These are phyloP conservation scores for Boletus patriciae DNA, from an alignment of 768 basidiomycete genomes.

Conservation along the genomic window DNA sequence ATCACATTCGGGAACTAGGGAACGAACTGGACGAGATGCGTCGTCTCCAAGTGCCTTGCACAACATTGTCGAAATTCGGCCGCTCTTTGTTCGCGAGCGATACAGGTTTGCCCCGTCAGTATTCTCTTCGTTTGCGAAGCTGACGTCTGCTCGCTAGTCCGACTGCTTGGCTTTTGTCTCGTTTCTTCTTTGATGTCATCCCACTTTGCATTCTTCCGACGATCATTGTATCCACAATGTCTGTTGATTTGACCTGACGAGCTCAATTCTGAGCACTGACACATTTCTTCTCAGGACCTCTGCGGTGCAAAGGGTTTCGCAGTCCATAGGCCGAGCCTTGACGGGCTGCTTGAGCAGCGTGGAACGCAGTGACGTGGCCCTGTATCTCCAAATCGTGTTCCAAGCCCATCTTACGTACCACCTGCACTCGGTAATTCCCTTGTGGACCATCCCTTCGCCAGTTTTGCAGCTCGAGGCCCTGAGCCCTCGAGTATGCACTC, in stretches of 20 bases:
- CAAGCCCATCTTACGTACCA: slow-evolving; percentile 7
- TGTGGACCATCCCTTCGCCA: slow-evolving; percentile 8
- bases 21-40: slow-evolving; percentile 29
- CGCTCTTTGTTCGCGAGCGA: slow-evolving; percentile 88
- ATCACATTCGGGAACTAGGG: slow-evolving; percentile 39
- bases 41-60: slow-evolving; percentile 87
- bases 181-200: slow-evolving; percentile 85
- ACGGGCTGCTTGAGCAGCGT: not conserved
- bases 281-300: slow-evolving; percentile 51
- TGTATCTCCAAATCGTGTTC: slow-evolving; percentile 13
- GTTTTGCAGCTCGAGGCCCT: not conserved
- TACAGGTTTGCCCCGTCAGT: slow-evolving; percentile 56
- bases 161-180: slow-evolving; percentile 86
- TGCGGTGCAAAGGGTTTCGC: not conserved
- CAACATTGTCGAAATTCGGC: slow-evolving; percentile 79
- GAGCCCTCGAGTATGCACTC: not conserved
- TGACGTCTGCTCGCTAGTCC: slow-evolving; percentile 49
- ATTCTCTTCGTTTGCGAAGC: not conserved
- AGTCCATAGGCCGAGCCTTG: slow-evolving; percentile 3
- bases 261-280: slow-evolving; percentile 3
- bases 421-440: slow-evolving; percentile 3
- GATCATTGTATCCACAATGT: slow-evolving; percentile 84
- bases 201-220: slow-evolving; percentile 89
- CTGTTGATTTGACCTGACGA: slow-evolving; percentile 27
- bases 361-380: not conserved